A percentile compares a stretch with the other conserved stretches of the same genome.
Conservation (phyloP, 768 basidiomycete species). For the Cantharellus cinnabarinus region DNA sequence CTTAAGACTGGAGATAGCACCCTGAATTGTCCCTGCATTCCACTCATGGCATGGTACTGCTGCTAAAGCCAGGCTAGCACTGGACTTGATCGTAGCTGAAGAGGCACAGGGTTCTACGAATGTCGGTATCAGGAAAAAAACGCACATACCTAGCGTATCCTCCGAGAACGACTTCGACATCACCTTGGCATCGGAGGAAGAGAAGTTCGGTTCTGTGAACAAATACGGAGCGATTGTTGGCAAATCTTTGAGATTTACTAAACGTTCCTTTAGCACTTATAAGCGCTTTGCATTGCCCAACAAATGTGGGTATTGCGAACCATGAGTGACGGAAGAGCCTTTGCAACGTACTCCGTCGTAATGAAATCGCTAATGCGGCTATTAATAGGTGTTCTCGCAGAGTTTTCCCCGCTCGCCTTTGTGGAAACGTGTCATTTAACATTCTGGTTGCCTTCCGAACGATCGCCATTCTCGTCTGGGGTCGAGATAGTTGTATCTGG, state of each 20-base stretch:
- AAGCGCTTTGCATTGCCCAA: no score
- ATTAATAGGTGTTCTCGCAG: neutral
- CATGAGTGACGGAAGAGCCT: constrained; percentile 13
- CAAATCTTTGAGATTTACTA: constrained; percentile 52
- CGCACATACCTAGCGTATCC: no score
- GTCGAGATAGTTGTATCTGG: constrained; percentile 26
- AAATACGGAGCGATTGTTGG: constrained; percentile 50
- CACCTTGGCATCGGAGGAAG: constrained; percentile 27
- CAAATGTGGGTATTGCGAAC: no score
- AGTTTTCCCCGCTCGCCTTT: neutral
- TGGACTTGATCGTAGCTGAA: no score
- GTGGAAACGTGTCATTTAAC: neutral
- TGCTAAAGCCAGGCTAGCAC: no score
- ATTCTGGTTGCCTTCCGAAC: neutral
- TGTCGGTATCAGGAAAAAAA: no score
- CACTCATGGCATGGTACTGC: no score
- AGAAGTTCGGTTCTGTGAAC: constrained; percentile 49
- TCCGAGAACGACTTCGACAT: neutral
- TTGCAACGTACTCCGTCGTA: neutral
- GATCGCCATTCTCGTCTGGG: constrained; percentile 13
- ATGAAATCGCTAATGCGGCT: neutral
- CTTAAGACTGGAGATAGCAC: no score
- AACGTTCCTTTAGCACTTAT: constrained; percentile 26
- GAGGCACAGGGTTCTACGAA: no score
- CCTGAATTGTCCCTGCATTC: no score